A percentile compares a stretch with the other conserved stretches of the same genome.
Evolutionary conservation across 2,329 filamentous ascomycete species (phyloP).

Genomic region (Aspergillus texensis): DNA sequence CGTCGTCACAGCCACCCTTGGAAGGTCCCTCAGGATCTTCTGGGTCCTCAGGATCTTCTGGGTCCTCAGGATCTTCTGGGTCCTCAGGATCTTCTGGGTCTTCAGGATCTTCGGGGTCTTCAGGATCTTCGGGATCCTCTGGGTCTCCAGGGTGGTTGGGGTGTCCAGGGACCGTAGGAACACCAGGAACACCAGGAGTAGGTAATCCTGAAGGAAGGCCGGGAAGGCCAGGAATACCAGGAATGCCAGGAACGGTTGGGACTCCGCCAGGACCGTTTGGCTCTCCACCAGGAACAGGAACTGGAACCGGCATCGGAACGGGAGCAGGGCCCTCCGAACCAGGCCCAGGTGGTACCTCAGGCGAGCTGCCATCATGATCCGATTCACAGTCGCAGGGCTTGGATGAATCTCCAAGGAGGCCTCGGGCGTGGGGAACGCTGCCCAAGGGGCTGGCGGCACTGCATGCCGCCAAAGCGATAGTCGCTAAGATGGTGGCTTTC

Average conservation of each 20-base stretch:
- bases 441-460: constrained; percentile 19
- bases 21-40: neutral
- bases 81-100: neutral
- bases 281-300: neutral
- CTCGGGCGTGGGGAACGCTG: constrained; percentile 8
- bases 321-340: neutral
- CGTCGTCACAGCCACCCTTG: constrained; percentile 15
- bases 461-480: constrained; percentile 20
- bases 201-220: neutral
- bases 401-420: neutral
- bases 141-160: neutral
- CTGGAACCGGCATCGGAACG: neutral
- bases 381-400: neutral
- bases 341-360: neutral
- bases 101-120: neutral
- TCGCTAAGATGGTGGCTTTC: constrained; percentile 21
- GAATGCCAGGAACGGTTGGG: neutral
- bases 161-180: neutral
- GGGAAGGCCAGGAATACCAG: neutral
- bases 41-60: neutral
- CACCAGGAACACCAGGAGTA: neutral
- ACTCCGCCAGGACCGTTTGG: neutral
- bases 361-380: neutral
- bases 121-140: neutral
- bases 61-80: neutral